Evolutionary conservation across 768 basidiomycete species (phyloP), one percentile per base, ranked within the genome.

Genomic region (Imleria badia): DNA sequence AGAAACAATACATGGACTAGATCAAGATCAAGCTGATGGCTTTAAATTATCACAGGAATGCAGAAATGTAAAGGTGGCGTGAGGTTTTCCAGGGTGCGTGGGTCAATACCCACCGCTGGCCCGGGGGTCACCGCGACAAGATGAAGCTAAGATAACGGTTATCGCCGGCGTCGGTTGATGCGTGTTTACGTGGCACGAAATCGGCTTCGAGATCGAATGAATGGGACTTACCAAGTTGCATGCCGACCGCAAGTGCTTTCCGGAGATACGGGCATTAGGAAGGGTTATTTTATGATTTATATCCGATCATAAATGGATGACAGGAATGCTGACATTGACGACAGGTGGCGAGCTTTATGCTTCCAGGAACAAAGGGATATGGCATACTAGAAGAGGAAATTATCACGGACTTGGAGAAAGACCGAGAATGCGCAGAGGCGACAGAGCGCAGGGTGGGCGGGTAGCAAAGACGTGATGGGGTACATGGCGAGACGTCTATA

Each of bases 31-130:
- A 33, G 30, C 40, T 41, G 41, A 38, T 26, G 6, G n/a, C n/a
- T n/a, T n/a, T 36, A 30, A 15, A 26, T 31, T 35, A 35, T 45
- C 40, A 48, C 54, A 46, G 33, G 50, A 53, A 63, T 59, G 60
- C 52, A 35, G 36, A 26, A 59, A 33, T 48, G 45, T 38, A 51
- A 35, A 47, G 43, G 63, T 66, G 63, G 63, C 64, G 64, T 36
- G 15, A 33, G 29, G 45, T 30, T 31, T 23, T 58, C 19, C 52
- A 51, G 55, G 58, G 60, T 50, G 49, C 4, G 47, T 52, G 23
- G 22, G 53, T 34, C 20, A 31, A n/a, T 22, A 44, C 35, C 6
- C 14, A 43, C 22, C 39, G 30, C 26, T 11, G 13, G n/a, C n/a
- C n/a, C n/a, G n/a, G n/a, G 11, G 34, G 26, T 26, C 26, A 26